phyloP scores from a whole-genome alignment of 352 stramenopile species.

The Plasmopara viticola region DNA sequence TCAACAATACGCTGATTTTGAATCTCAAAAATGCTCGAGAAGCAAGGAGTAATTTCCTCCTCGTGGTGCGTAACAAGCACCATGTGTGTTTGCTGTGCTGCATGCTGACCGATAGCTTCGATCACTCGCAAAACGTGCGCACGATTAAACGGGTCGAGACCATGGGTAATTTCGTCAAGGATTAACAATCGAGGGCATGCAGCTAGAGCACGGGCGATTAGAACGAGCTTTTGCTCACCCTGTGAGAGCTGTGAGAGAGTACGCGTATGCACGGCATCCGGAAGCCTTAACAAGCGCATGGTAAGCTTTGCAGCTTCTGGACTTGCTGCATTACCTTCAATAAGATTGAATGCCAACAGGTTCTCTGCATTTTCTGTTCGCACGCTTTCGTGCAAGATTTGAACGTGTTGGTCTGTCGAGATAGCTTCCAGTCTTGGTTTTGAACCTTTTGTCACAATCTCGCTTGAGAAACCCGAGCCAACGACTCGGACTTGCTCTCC shows the following conservation, averaged over 20 bases:
- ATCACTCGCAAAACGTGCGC: constrained; percentile 69
- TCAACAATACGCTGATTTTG: constrained; percentile 52
- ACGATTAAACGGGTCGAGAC: constrained; percentile 83
- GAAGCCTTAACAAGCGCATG: constrained; percentile 32
- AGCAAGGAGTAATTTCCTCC: constrained; percentile 83
- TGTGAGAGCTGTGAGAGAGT: constrained; percentile 79
- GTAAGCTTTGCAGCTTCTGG: constrained; percentile 27
- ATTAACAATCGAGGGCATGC: constrained; percentile 73
- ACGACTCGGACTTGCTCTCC: constrained; percentile 17
- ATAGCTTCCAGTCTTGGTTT: constrained; percentile 55
- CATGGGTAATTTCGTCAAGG: constrained; percentile 90
- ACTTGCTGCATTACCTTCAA: constrained; percentile 37
- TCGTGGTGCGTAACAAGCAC: constrained; percentile 92
- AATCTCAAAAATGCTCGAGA: constrained; percentile 80
- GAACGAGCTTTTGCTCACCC: constrained; percentile 88
- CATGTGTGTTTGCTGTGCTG: constrained; percentile 41
- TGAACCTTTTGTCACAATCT: not conserved
- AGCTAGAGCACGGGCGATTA: constrained; percentile 81
- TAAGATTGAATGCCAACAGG: constrained; percentile 29
- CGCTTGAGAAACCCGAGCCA: not conserved
- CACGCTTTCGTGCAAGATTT: constrained; percentile 47
- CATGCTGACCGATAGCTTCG: constrained; percentile 59
- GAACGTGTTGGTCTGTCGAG: constrained; percentile 88
- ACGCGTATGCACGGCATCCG: constrained; percentile 26
- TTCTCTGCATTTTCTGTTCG: constrained; percentile 13